Conservation (phyloP, 2,329 filamentous ascomycete species). For the Periconia sp. region DNA sequence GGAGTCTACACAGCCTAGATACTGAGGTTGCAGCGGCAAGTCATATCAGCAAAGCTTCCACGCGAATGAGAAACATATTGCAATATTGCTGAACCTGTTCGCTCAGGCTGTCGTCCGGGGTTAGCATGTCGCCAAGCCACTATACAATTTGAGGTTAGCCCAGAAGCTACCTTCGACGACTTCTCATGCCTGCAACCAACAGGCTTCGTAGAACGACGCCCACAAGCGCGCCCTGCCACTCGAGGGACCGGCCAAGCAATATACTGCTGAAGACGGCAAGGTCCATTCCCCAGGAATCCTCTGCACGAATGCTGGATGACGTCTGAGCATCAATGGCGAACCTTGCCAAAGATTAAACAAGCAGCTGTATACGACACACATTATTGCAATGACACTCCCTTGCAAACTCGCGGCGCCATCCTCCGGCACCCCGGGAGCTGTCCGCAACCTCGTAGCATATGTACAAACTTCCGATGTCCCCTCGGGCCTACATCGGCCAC, state of each 20-base stretch:
- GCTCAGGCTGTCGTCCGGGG: background rate
- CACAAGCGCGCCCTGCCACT: background rate
- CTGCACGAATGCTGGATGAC: too few species aligned
- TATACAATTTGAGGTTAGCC: background rate
- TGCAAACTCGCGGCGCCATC: background rate
- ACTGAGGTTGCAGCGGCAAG: background rate
- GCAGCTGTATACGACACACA: background rate
- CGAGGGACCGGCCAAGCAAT: background rate
- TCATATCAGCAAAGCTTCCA: background rate
- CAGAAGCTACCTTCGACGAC: conserved; percentile 12
- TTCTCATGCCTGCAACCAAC: conserved; percentile 1
- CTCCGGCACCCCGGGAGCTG: background rate
- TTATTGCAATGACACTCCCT: background rate
- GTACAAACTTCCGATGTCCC: conserved; percentile 7
- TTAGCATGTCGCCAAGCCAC: conserved; percentile 5
- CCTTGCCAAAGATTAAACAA: background rate
- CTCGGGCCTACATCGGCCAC: conserved; percentile 18
- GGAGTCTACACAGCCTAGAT: conserved; percentile 3
- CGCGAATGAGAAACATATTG: conserved; percentile 5
- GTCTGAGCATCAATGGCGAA: background rate
- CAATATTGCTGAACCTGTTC: background rate
- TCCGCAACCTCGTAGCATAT: conserved; percentile 3
- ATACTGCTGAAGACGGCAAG: background rate
- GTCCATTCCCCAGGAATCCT: too few species aligned
- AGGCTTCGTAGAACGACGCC: background rate